Evolutionary conservation across 805 yeast species (phyloP), one percentile per base, ranked within the genome.

Genomic region (Kodamaea fukazawae): DNA sequence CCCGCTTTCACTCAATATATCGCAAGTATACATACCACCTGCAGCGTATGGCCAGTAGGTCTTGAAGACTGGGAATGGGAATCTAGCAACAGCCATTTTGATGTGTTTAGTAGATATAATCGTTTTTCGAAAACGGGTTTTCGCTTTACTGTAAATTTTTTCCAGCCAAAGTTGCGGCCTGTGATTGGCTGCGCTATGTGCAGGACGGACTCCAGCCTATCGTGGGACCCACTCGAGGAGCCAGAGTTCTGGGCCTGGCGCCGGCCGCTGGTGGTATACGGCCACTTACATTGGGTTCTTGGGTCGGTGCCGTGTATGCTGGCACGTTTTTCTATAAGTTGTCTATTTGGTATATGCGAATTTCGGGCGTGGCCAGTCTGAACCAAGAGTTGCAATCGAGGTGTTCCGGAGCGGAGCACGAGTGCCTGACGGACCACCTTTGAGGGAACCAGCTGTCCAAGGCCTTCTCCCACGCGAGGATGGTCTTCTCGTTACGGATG

Each of bases 1-100:
- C 15, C 14, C 25, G 12, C 16, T 13, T 9, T 13, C 22, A 14
- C 22, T 16, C 30, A 28, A 25, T 34, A 28, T 3, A 32, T 34
- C 36, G 3, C 13, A 18, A 9, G 4, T 32, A 28, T 58, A 76
- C 82, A 59, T 73, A 74, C 91, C 89, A 61, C 93, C 95, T 59
- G 77, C 80, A 57, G 84, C 84, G 66, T 86, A 83, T 61, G 96
- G 96, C 95, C 95, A 87, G 77, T 76, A 80, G 63, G 79, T 78
- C 69, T 84, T 86, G 59, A 76, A 55, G 47, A 75, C 63, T 47
- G 80, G 79, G 50, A 77, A 71, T 51, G 73, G 64, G 58, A 68
- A 75, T 57, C 61, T 63, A 54, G 65, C 57, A 20, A 8, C 23
- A 50, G 55, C 50, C 70, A 64, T 63, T 47, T 30, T 41, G 34